Percentiles rank a stretch among this genome's conserved stretches.
Evolutionary conservation across 2,329 filamentous ascomycete species (phyloP).

Genomic region (Pezizomycotina sp.): DNA sequence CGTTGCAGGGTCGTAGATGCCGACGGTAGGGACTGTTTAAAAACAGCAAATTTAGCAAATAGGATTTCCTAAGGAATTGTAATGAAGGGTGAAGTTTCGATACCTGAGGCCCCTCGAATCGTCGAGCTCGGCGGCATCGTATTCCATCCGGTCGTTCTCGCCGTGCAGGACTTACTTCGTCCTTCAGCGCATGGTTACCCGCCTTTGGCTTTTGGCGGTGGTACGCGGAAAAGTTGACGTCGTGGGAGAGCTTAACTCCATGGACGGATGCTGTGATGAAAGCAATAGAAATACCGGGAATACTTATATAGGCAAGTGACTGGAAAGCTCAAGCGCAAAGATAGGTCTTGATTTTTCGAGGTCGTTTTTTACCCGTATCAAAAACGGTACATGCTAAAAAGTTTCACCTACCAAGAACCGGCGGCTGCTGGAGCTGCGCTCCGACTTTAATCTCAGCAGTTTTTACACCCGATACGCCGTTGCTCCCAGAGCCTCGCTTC

Average conservation of each 20-base stretch:
- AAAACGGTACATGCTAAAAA: no score
- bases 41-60: constrained; percentile 29
- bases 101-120: constrained; percentile 37
- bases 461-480: no score
- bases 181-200: constrained; percentile 1
- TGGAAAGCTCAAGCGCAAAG: no score
- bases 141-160: constrained; percentile 29
- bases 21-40: constrained; percentile 35
- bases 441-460: no score
- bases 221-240: constrained; percentile 13
- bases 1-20: constrained; percentile 46
- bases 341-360: no score
- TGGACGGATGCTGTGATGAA: constrained; percentile 9
- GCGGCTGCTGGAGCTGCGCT: no score
- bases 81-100: constrained; percentile 42
- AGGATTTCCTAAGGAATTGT: constrained; percentile 37
- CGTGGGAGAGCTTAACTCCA: constrained; percentile 9
- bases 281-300: neutral
- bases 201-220: constrained; percentile 4
- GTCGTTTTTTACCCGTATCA: no score
- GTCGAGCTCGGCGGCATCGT: constrained; percentile 31
- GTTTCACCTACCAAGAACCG: no score
- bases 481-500: no score
- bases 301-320: no score
- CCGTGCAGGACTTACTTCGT: constrained; percentile 32